phyloP scores from a whole-genome alignment of 2,329 filamentous ascomycete species.

The Trichoderma hamatum region DNA sequence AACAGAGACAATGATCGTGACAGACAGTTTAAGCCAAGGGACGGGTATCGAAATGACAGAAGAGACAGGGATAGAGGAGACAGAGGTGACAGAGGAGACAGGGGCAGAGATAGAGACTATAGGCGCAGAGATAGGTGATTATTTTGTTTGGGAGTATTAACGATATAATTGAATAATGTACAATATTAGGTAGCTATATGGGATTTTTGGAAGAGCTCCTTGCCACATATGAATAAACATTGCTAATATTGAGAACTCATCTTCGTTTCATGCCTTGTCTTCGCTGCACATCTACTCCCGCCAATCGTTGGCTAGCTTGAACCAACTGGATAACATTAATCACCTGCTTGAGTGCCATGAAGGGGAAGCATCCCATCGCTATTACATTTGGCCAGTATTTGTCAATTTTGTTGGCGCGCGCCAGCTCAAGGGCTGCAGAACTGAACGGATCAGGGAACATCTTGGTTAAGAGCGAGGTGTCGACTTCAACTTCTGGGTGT shows the following conservation, averaged over 20 bases:
- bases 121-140: slow-evolving; percentile 55
- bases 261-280: background rate
- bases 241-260: background rate
- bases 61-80: slow-evolving; percentile 20
- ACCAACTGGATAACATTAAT: slow-evolving; percentile 92
- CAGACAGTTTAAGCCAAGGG: slow-evolving; percentile 26
- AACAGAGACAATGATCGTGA: slow-evolving; percentile 37
- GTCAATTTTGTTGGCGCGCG: slow-evolving; percentile 88
- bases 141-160: background rate
- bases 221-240: background rate
- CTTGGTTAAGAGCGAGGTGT: slow-evolving; percentile 66
- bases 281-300: slow-evolving; percentile 57
- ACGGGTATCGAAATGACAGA: slow-evolving; percentile 39
- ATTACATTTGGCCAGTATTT: slow-evolving; percentile 68
- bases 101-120: slow-evolving; percentile 24
- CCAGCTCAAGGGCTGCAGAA: slow-evolving; percentile 86
- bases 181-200: background rate
- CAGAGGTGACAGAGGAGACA: slow-evolving; percentile 12
- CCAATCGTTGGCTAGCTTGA: slow-evolving; percentile 87
- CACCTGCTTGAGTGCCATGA: slow-evolving; percentile 88
- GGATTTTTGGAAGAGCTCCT: background rate
- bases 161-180: background rate
- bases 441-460: slow-evolving; percentile 87
- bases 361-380: slow-evolving; percentile 73
- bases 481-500: slow-evolving; percentile 68